Conservation (phyloP, 2,329 filamentous ascomycete genomes). For the Fusarium tanahbumbuense region DNA sequence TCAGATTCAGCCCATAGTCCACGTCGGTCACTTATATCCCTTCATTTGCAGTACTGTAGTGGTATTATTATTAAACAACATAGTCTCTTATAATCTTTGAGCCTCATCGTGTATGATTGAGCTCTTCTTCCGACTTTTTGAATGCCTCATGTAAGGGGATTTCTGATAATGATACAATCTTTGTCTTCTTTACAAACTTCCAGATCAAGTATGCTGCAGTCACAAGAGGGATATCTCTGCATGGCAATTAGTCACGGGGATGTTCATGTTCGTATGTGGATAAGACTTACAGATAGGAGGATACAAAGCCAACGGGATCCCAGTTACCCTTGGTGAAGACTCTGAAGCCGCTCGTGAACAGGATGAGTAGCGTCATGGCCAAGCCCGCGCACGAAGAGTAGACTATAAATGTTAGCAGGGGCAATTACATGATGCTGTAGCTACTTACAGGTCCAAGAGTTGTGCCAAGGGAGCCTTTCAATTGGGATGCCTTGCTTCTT, state of each 20-base stretch:
- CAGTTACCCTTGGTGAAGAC: slow-evolving; percentile 71
- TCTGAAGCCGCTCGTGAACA: slow-evolving; percentile 76
- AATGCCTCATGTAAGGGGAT: slow-evolving; percentile 66
- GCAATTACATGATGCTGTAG: accelerated
- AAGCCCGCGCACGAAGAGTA: slow-evolving; percentile 72
- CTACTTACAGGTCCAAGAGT: slow-evolving; percentile 69
- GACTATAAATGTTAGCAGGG: slow-evolving; percentile 51
- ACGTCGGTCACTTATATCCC: background rate
- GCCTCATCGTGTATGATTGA: background rate
- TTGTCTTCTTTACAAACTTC: slow-evolving; percentile 74
- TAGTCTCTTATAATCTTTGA: background rate
- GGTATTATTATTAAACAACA: background rate
- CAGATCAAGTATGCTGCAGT: slow-evolving; percentile 68
- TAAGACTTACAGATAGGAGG: slow-evolving; percentile 68
- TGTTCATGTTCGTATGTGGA: accelerated
- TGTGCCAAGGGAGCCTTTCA: slow-evolving; percentile 69
- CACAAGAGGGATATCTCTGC: slow-evolving; percentile 70
- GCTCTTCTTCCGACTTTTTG: slow-evolving; percentile 27
- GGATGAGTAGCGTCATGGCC: slow-evolving; percentile 69
- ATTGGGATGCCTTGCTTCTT: slow-evolving; percentile 64
- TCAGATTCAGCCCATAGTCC: background rate
- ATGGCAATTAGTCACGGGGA: slow-evolving; percentile 17
- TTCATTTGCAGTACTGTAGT: background rate
- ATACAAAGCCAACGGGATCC: slow-evolving; percentile 68
- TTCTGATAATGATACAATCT: slow-evolving; percentile 60